Percentiles rank a stretch among this genome's conserved stretches.
phyloP scores from a whole-genome alignment of 331 rosid genomes.

The Rhamnella rubrinervis region DNA sequence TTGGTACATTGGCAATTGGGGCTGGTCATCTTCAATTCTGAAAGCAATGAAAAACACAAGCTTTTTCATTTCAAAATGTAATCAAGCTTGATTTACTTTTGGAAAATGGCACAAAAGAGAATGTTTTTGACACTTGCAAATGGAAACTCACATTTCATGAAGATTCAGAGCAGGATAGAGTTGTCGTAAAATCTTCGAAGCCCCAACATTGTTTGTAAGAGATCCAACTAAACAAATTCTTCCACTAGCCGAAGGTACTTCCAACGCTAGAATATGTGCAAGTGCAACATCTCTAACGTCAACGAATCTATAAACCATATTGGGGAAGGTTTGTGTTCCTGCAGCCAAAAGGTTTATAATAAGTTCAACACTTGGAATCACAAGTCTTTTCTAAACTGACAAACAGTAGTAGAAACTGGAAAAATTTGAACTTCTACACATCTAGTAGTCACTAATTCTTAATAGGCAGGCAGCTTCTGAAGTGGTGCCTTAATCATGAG shows the following conservation, averaged over 20 bases:
- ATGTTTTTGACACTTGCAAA: neutral
- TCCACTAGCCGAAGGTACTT: constrained; percentile 54
- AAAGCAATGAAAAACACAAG: neutral
- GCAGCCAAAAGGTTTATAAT: constrained; percentile 15
- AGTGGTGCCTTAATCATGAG: no score
- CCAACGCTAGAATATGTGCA: constrained; percentile 54
- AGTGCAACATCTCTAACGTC: constrained; percentile 56
- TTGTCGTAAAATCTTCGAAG: constrained; percentile 37
- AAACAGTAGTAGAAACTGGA: no score
- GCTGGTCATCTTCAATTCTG: constrained; percentile 35
- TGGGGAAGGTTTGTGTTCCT: neutral
- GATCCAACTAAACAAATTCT: constrained; percentile 44
- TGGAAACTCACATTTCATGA: constrained; percentile 16
- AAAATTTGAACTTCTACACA: no score
- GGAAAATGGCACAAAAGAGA: neutral
- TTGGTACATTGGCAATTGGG: constrained; percentile 10
- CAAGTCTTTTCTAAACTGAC: no score
- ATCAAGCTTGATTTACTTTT: neutral
- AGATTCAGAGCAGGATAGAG: constrained; percentile 39
- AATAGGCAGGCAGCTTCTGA: no score
- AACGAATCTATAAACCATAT: constrained; percentile 1
- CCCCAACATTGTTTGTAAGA: constrained; percentile 34
- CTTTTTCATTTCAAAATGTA: no score
- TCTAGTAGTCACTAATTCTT: no score
- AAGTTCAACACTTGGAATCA: no score